Base-by-base conservation (phyloP, 768 basidiomycete species). In the Sarcodon sp. region DNA sequence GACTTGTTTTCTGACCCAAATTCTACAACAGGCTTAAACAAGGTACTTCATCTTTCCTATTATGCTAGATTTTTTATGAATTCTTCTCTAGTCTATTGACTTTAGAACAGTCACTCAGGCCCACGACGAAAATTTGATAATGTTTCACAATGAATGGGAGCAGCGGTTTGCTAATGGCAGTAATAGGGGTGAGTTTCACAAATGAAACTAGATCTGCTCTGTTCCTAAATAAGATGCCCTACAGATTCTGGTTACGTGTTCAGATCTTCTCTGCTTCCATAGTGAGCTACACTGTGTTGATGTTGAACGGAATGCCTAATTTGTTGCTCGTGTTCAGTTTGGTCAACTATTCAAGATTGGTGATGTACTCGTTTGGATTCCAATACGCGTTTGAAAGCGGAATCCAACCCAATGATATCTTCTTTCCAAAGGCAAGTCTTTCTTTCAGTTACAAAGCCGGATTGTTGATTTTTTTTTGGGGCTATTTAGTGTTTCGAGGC, bases 351-450 rank as follows among this genome's bases (percentile, higher is more conserved):
- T 83, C 83, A 34, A 72, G 87, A 12, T 75, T 89, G 9, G 87
- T 89, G 44, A 86, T 88, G 83, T 87, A 76, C 57, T 88, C 87
- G 0, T 88, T 89, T 55, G 86, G 83, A 4, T 88, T 88, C 65
- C 86, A 89, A 53, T 81, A 87, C 54, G 85, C 85, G 1, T 87
- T 77, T 61, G 75, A 80, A 53, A 75, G 81, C 7, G 83, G 84
- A 1, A 72, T 85, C 31, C 69, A 77, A 51, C 62, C 69, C 1
- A 72, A 71, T 1, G 83, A 76, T 13, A 57, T 86, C 16, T 83
- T 83, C 61, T 79, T 87, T 52, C 73, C 68, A 48, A 82, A 79
- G 70, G 86, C 81, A 31, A 12, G 67, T 51, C 39, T 46, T 34
- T 48, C 46, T 1, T 35, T 4, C 21, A 12, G 18, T 21, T 38